A percentile compares a stretch with the other conserved stretches of the same genome.
Conservation (phyloP, 805 yeast genomes). For the Myxozyma udenii region DNA sequence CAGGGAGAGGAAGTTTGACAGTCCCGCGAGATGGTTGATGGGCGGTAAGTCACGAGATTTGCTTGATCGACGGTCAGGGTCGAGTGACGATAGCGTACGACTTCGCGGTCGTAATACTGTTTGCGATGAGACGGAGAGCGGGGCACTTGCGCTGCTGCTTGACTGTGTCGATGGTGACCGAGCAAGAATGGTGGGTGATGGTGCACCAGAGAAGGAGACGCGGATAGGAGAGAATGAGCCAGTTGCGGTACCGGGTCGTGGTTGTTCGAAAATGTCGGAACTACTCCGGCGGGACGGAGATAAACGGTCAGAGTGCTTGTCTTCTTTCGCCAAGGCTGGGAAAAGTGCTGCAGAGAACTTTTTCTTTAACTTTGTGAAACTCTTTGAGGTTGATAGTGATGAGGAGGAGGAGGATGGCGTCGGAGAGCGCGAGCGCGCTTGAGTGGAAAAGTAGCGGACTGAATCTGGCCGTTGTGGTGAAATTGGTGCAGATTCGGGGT, state of each 20-base stretch:
- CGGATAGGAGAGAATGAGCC: conserved; percentile 5
- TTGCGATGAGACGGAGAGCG: neutral
- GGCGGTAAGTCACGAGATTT: conserved; percentile 1
- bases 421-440: conserved; percentile 14
- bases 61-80: conserved; percentile 6
- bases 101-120: conserved; percentile 15
- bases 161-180: conserved; percentile 19
- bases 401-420: conserved; percentile 25
- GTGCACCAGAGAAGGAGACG: conserved; percentile 12
- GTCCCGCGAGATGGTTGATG: conserved; percentile 8
- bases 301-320: neutral
- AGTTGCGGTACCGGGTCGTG: conserved; percentile 5
- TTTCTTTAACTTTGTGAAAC: conserved; percentile 10
- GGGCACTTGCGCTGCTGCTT: conserved; percentile 4
- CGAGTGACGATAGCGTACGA: conserved; percentile 24
- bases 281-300: conserved; percentile 13
- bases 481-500: conserved; percentile 11
- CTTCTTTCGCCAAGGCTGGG: conserved; percentile 5
- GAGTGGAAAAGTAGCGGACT: neutral
- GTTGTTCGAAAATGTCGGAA: conserved; percentile 7
- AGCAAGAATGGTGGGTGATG: conserved; percentile 16
- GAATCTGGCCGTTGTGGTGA: conserved; percentile 2
- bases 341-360: conserved; percentile 17
- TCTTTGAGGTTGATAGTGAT: conserved; percentile 10
- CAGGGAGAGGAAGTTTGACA: conserved; percentile 17